These are phyloP conservation scores for Erucastrum elatum DNA, from an alignment of 345 rosid genomes.

Conservation along the genomic window DNA sequence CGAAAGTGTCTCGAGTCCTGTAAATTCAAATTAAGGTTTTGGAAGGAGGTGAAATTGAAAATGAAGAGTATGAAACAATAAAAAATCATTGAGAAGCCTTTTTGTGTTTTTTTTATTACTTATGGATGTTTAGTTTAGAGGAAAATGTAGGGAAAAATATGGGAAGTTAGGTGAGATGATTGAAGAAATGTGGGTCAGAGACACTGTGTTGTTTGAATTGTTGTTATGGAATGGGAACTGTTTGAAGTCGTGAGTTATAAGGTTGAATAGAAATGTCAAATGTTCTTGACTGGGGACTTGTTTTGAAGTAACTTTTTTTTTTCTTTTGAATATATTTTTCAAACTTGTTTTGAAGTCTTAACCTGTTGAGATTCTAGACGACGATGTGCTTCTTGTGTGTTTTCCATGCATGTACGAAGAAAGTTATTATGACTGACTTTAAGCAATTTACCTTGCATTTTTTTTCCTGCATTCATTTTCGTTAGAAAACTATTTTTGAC, in stretches of 20 bases:
- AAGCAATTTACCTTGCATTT: not conserved
- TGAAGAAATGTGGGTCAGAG: conserved; percentile 6
- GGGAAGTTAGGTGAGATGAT: not conserved
- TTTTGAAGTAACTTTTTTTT: not conserved
- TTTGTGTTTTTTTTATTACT: not conserved
- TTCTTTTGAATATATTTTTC: no score
- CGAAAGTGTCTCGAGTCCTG: no score
- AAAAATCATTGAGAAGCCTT: no score
- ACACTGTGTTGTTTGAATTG: not conserved
- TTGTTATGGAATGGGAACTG: not conserved
- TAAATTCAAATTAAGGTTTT: conserved; percentile 48
- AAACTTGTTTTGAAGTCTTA: not conserved
- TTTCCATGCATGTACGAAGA: not conserved
- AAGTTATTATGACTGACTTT: not conserved
- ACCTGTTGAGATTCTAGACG: not conserved
- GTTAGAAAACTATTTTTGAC: not conserved
- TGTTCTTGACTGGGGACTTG: not conserved
- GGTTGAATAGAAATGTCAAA: conserved; percentile 35
- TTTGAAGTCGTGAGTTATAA: not conserved
- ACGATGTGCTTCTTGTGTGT: not conserved
- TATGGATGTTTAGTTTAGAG: no score
- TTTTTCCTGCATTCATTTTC: not conserved
- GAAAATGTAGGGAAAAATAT: not conserved
- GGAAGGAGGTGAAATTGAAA: conserved; percentile 59
- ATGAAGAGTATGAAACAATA: conserved; percentile 59